A percentile compares a stretch with the other conserved stretches of the same genome.
phyloP scores from a whole-genome alignment of 495 filamentous ascomycete genomes.

The Penicillium cinerascens region DNA sequence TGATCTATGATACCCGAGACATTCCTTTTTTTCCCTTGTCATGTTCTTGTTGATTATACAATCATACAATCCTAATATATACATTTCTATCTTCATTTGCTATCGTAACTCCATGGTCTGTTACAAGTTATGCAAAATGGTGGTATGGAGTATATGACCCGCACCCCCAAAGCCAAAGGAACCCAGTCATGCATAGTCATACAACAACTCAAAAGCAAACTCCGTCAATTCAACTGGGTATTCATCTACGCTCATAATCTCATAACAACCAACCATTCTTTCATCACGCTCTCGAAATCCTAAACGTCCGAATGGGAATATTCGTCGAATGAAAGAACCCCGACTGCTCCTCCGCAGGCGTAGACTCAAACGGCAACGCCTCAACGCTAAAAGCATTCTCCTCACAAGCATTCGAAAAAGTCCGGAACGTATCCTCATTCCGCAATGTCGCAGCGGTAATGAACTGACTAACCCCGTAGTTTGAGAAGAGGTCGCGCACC shows the following conservation, averaged over 20 bases:
- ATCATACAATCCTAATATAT: too few species aligned
- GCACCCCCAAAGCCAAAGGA: too few species aligned
- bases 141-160: too few species aligned
- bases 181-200: too few species aligned
- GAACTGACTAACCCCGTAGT: constrained; percentile 43
- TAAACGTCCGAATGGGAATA: constrained; percentile 48
- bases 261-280: too few species aligned
- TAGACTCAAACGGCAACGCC: constrained; percentile 41
- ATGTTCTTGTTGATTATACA: not conserved
- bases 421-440: constrained; percentile 59
- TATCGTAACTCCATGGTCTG: too few species aligned
- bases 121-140: too few species aligned
- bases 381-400: constrained; percentile 42
- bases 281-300: constrained; percentile 16
- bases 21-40: not conserved
- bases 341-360: constrained; percentile 44
- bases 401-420: constrained; percentile 58
- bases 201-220: not conserved
- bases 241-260: constrained; percentile 7
- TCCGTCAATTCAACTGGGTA: not conserved
- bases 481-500: constrained; percentile 51
- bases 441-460: constrained; percentile 60
- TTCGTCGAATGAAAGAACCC: constrained; percentile 56
- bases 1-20: not conserved
- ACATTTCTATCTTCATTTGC: too few species aligned